phyloP scores from a whole-genome alignment of 305 asterid genomes.

The Rubia tinctorum region DNA sequence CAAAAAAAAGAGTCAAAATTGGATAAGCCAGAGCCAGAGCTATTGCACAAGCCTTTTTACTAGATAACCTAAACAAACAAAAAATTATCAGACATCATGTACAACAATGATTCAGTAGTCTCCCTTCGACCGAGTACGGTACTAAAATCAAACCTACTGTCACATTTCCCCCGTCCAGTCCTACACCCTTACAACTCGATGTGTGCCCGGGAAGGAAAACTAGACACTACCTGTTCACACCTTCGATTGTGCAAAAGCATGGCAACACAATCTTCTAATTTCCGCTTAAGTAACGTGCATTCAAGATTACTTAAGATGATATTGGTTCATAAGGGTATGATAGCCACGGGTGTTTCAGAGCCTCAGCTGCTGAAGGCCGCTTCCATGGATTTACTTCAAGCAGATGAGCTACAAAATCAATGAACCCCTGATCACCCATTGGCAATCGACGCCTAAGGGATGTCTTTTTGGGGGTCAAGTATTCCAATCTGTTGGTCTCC shows the following conservation, averaged over 20 bases:
- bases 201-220: conserved; percentile 21
- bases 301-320: conserved; percentile 52
- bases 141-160: conserved; percentile 12
- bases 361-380: conserved; percentile 93
- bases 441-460: conserved; percentile 95
- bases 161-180: conserved; percentile 13
- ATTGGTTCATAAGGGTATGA: conserved; percentile 96
- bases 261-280: conserved; percentile 13
- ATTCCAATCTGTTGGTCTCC: conserved; percentile 86
- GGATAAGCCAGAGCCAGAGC: conserved; percentile 15
- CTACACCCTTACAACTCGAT: conserved; percentile 12
- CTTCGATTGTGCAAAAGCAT: conserved; percentile 32
- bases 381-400: conserved; percentile 82
- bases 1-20: conserved; percentile 14
- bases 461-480: conserved; percentile 89
- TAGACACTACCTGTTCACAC: conserved; percentile 25
- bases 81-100: conserved; percentile 17
- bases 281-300: conserved; percentile 14
- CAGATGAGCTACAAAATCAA: conserved; percentile 79
- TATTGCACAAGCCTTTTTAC: conserved; percentile 19
- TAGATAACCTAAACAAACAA: conserved; percentile 15
- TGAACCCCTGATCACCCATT: conserved; percentile 98
- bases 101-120: conserved; percentile 17
- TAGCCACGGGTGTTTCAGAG: conserved; percentile 95
- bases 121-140: conserved; percentile 11